Base-by-base conservation (phyloP, 1,139 yeast species). In the Yamadazyma taylorii region DNA sequence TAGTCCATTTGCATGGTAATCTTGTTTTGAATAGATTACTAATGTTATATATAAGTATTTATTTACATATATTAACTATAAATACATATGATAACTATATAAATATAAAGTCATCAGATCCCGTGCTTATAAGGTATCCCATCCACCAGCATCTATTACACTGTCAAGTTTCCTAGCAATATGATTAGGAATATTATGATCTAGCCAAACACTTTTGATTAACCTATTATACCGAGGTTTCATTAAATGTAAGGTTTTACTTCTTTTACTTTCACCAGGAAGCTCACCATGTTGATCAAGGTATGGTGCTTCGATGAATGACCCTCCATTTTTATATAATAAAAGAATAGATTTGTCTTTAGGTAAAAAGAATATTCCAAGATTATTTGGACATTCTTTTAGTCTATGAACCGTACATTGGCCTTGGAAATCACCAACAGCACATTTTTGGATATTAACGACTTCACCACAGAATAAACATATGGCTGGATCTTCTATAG, bases 281-380 rank as follows among this genome's bases (percentile, higher is more conserved):
- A 81, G 61, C 52, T 90, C 97, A 0, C 97, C 97, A 58, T 88
- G 96, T 33, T 75, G 72, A 56, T 90, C 96, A 31, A 87, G 63
- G 54, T 81, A 92, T 0, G 97, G 98, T 1, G 95, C 85, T 30
- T 81, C 81, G 43, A 79, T 74, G 55, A 90, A 90, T 0, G 96
- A 80, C 0, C 98, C 98, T 0, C 84, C 85, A 31, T 75, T 75
- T 36, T 78, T 77, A 46, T 85, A 76, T 37, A 92, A 58, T 26
- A 87, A 56, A 37, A 88, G 63, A 24, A 87, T 58, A n/a, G 86
- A 69, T 46, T 88, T 76, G 43, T 85, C 86, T 48, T 85, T 79
- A 1, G 95, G 92, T 9, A 90, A 56, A 35, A 92, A 64, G 53
- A 84, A 92, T 0, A 90, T 75, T 0, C 97, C 98, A 23, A 82